Evolutionary conservation across 306 rosid species (phyloP).

Genomic region (Hylodesmum podocarpum): DNA sequence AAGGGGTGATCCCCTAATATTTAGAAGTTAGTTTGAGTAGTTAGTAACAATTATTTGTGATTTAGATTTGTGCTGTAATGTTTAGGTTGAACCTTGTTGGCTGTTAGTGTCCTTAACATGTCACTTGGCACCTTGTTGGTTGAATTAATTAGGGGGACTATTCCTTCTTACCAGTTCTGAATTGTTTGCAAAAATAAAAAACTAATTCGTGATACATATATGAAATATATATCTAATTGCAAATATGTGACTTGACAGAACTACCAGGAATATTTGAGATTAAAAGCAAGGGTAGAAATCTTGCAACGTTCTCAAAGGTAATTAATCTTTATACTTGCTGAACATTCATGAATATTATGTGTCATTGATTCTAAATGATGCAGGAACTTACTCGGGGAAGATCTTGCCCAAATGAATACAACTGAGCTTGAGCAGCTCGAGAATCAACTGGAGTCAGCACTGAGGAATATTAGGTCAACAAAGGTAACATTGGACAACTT

Average conservation of each 20-base stretch:
- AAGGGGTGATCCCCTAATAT: too few relatives aligned
- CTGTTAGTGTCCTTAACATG: neutral
- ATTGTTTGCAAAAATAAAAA: neutral
- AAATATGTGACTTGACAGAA: slow-evolving; percentile 42
- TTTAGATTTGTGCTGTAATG: neutral
- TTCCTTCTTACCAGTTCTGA: neutral
- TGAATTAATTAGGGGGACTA: neutral
- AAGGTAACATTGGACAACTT: slow-evolving; percentile 47
- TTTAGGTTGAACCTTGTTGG: neutral
- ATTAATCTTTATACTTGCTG: neutral
- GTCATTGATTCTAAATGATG: neutral
- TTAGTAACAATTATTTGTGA: too few relatives aligned
- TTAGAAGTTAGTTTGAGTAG: neutral
- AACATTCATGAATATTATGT: neutral
- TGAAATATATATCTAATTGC: neutral
- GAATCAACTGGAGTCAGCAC: slow-evolving; percentile 69
- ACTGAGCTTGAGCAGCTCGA: slow-evolving; percentile 73
- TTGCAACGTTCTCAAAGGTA: slow-evolving; percentile 87
- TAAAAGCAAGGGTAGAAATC: slow-evolving; percentile 71
- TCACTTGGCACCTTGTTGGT: neutral
- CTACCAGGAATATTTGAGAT: slow-evolving; percentile 71
- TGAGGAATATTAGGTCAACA: slow-evolving; percentile 70
- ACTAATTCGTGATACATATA: neutral
- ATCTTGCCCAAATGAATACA: slow-evolving; percentile 61
- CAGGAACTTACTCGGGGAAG: slow-evolving; percentile 90